A percentile compares a stretch with the other conserved stretches of the same genome.
Conservation (phyloP, 2,329 filamentous ascomycete species). For the Epichloe scottii region DNA sequence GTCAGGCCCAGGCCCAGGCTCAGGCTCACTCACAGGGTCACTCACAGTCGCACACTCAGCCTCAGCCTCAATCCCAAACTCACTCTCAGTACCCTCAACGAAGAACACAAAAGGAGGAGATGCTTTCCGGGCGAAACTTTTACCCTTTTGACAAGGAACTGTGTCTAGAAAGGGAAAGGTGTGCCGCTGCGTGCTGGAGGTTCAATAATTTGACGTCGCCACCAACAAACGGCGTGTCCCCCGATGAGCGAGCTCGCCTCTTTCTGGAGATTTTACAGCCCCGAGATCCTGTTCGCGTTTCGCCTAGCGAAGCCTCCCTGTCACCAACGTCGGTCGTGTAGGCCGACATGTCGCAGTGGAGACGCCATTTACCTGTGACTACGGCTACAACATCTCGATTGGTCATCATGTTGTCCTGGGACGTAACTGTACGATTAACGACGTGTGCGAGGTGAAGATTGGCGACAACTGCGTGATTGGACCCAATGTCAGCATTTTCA, state of each 20-base stretch:
- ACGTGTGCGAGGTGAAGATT: constrained; percentile 73
- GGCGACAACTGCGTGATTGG: constrained; percentile 68
- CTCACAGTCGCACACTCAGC: constrained; percentile 11
- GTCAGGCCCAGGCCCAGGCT: background rate
- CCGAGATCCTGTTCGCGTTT: constrained; percentile 39
- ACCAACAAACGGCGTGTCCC: constrained; percentile 57
- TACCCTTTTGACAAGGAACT: constrained; percentile 68
- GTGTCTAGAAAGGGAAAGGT: constrained; percentile 71
- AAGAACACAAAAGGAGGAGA: constrained; percentile 74
- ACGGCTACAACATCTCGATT: constrained; percentile 88
- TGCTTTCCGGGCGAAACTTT: constrained; percentile 71
- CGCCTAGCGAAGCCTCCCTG: constrained; percentile 39
- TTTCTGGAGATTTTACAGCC: constrained; percentile 63
- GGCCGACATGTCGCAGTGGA: constrained; percentile 72
- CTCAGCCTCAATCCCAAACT: constrained; percentile 22
- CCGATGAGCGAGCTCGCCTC: constrained; percentile 53
- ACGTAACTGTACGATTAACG: constrained; percentile 72
- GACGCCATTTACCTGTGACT: constrained; percentile 83
- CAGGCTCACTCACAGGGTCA: constrained; percentile 19
- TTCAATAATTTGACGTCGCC: constrained; percentile 74
- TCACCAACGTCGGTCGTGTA: constrained; percentile 47
- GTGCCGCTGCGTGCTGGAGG: constrained; percentile 65
- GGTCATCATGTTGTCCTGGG: constrained; percentile 76
- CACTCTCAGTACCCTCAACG: constrained; percentile 26
- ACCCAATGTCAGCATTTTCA: constrained; percentile 77